Conservation (phyloP, 2,329 filamentous ascomycete genomes). For the Pestalotiopsis sp. region DNA sequence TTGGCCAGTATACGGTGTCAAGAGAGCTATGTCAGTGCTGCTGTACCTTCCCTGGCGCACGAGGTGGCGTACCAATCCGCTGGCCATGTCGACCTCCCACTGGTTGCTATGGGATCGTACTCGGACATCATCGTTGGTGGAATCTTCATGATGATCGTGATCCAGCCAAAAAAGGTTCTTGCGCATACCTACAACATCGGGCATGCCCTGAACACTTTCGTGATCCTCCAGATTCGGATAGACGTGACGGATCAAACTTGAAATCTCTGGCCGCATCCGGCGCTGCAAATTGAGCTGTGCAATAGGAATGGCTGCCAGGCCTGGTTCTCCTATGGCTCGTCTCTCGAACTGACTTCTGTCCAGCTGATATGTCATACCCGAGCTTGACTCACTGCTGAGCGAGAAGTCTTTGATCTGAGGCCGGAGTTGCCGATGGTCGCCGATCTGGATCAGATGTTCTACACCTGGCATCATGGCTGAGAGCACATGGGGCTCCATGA, state of each 20-base stretch:
- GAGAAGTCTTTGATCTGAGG: constrained; percentile 59
- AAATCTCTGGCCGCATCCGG: constrained; percentile 62
- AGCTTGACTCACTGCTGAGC: constrained; percentile 51
- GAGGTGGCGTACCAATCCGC: constrained; percentile 65
- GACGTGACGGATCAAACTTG: constrained; percentile 52
- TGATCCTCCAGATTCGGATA: constrained; percentile 57
- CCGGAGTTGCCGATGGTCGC: constrained; percentile 65
- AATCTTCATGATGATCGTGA: constrained; percentile 23
- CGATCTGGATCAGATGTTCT: constrained; percentile 65
- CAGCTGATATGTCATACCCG: constrained; percentile 52
- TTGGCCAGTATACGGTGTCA: constrained; percentile 68
- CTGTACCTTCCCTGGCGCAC: constrained; percentile 65
- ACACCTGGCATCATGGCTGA: constrained; percentile 61
- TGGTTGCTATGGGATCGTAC: constrained; percentile 50
- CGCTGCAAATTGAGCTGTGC: constrained; percentile 53
- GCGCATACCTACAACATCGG: constrained; percentile 50
- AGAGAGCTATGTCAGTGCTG: constrained; percentile 65
- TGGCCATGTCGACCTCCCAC: constrained; percentile 67
- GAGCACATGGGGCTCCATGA: constrained; percentile 65
- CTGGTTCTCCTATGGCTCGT: constrained; percentile 24
- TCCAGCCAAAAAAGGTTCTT: constrained; percentile 58
- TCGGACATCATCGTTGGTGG: constrained; percentile 28
- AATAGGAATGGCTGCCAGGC: constrained; percentile 26
- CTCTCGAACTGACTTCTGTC: constrained; percentile 66
- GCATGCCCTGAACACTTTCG: constrained; percentile 34